Percentiles rank a stretch among this genome's conserved stretches.
Conservation (phyloP, 2,329 filamentous ascomycete genomes). For the Cladosporium sp. region DNA sequence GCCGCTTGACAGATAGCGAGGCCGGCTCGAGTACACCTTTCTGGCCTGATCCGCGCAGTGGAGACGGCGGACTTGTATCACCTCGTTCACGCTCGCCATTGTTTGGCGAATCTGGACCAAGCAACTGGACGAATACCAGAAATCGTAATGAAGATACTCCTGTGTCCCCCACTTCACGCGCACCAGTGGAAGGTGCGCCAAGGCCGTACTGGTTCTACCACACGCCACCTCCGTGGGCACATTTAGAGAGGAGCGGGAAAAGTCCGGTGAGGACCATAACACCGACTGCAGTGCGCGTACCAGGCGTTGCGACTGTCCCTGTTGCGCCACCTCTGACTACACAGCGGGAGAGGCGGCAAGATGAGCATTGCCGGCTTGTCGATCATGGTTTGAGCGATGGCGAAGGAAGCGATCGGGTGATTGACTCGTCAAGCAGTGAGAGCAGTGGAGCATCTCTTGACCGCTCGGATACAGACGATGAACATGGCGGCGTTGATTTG, state of each 20-base stretch:
- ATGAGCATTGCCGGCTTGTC: neutral
- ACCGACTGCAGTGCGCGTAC: neutral
- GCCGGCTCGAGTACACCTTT: neutral
- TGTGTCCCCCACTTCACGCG: neutral
- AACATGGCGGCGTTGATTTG: neutral
- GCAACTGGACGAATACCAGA: neutral
- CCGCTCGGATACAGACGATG: neutral
- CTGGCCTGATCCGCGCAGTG: neutral
- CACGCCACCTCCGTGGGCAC: neutral
- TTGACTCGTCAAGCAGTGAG: conserved; percentile 2
- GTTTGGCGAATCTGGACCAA: neutral
- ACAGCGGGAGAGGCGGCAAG: neutral
- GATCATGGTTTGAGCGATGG: conserved; percentile 4
- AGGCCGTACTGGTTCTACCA: neutral
- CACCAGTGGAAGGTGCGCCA: neutral
- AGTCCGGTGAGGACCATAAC: neutral
- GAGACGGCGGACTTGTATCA: neutral
- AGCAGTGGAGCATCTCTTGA: neutral
- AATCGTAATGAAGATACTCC: neutral
- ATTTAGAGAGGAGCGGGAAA: neutral
- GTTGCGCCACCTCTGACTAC: neutral
- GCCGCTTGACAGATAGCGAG: neutral
- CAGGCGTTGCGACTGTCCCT: neutral
- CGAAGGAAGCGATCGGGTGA: conserved; percentile 3
- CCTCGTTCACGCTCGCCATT: neutral